A percentile compares a stretch with the other conserved stretches of the same genome.
Evolutionary conservation across 1,284 basidiomycete genomes (phyloP).

Genomic region (Cerrena zonata): DNA sequence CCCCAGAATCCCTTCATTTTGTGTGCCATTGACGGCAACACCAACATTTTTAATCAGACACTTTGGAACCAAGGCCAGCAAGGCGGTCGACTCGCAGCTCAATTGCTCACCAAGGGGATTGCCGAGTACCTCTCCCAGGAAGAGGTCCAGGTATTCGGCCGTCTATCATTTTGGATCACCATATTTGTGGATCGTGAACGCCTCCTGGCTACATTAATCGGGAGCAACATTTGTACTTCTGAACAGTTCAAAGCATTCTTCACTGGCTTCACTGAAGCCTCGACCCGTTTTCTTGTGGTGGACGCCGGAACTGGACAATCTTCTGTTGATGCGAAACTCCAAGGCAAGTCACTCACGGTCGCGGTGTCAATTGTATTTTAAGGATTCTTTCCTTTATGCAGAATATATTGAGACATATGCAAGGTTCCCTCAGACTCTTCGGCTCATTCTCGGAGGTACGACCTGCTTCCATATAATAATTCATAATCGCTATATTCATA

Average conservation of each 20-base stretch:
- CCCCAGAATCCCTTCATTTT: conserved; percentile 58
- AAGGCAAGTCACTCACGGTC: conserved; percentile 41
- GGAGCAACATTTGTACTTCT: conserved; percentile 48
- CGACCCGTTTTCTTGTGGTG: conserved; percentile 60
- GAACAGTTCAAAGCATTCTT: conserved; percentile 65
- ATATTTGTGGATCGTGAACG: conserved; percentile 62
- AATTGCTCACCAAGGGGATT: conserved; percentile 59
- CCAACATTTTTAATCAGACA: conserved; percentile 55
- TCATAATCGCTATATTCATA: neutral
- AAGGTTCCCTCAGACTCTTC: conserved; percentile 67
- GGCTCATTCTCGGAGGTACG: conserved; percentile 67
- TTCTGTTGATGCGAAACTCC: conserved; percentile 64
- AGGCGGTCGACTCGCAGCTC: conserved; percentile 64
- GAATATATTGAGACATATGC: conserved; percentile 74
- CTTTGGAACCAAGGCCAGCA: conserved; percentile 56
- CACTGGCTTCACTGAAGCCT: conserved; percentile 66
- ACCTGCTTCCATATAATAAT: neutral
- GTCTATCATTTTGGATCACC: conserved; percentile 66
- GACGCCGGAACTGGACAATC: conserved; percentile 69
- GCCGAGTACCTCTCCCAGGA: conserved; percentile 58
- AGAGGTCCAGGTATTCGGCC: conserved; percentile 49
- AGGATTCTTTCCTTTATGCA: conserved; percentile 24
- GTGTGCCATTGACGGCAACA: conserved; percentile 69
- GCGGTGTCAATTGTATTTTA: neutral
- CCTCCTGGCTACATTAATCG: conserved; percentile 45